A percentile compares a stretch with the other conserved stretches of the same genome.
Evolutionary conservation across 208 protist species (phyloP).

Genomic region (Trypanosoma avium): DNA sequence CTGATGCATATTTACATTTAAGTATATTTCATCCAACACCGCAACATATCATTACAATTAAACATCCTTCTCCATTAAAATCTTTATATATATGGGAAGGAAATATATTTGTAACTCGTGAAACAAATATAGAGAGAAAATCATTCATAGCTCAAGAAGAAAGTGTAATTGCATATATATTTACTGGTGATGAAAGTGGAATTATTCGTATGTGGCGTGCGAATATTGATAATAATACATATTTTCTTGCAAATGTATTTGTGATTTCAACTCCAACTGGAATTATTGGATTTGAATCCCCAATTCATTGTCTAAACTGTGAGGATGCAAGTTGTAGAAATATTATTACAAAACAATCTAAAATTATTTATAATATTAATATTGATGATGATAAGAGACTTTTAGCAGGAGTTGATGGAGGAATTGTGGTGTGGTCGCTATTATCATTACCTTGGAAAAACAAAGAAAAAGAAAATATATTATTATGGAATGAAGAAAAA

Average conservation of each 20-base stretch:
- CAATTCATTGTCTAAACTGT: slow-evolving; percentile 38
- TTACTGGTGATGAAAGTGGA: slow-evolving; percentile 58
- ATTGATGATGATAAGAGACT: slow-evolving; percentile 54
- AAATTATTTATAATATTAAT: slow-evolving; percentile 53
- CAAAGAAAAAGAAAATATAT: slow-evolving; percentile 33
- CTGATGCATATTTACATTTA: slow-evolving; percentile 47
- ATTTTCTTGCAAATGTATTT: slow-evolving; percentile 61
- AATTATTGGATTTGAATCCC: slow-evolving; percentile 34
- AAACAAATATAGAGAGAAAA: slow-evolving; percentile 7
- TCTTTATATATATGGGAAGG: slow-evolving; percentile 78
- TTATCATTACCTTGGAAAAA: slow-evolving; percentile 52
- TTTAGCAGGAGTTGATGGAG: slow-evolving; percentile 58
- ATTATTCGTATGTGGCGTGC: slow-evolving; percentile 74
- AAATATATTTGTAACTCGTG: slow-evolving; percentile 25
- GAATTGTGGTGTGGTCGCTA: slow-evolving; percentile 65
- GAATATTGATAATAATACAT: slow-evolving; percentile 39
- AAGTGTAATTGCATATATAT: slow-evolving; percentile 60
- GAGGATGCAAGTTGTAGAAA: slow-evolving; percentile 31
- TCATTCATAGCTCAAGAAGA: slow-evolving; percentile 28
- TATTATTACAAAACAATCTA: slow-evolving; percentile 2
- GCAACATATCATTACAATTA: slow-evolving; percentile 34
- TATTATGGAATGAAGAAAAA: slow-evolving; percentile 53
- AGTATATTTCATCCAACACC: slow-evolving; percentile 66
- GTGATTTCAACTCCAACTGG: slow-evolving; percentile 35
- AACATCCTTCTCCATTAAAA: slow-evolving; percentile 43